These are phyloP conservation scores for Tubosaeta sp. DNA, from an alignment of 768 basidiomycete genomes.

Conservation along the genomic window DNA sequence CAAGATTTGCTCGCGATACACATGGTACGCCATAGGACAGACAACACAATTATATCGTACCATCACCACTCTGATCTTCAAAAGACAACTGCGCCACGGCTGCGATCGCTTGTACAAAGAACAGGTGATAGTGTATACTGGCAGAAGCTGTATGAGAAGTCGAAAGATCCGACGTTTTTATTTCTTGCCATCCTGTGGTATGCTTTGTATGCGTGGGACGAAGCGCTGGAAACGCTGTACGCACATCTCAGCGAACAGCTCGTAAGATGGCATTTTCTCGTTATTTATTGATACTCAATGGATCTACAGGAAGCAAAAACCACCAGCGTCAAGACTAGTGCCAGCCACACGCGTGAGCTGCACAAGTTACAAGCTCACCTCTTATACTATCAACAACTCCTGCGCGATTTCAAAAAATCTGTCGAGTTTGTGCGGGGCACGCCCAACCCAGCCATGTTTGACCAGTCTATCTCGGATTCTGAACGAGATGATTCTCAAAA, in stretches of 20 bases:
- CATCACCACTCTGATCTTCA: slow-evolving; percentile 26
- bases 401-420: slow-evolving; percentile 51
- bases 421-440: slow-evolving; percentile 47
- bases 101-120: slow-evolving; percentile 30
- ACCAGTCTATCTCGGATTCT: neutral
- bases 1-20: slow-evolving; percentile 39
- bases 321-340: slow-evolving; percentile 33
- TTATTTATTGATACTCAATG: neutral
- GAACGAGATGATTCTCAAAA: neutral
- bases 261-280: slow-evolving; percentile 25
- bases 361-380: slow-evolving; percentile 58
- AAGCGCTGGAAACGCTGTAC: slow-evolving; percentile 50
- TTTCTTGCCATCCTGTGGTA: slow-evolving; percentile 50
- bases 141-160: slow-evolving; percentile 29
- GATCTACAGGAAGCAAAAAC: slow-evolving; percentile 38
- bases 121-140: slow-evolving; percentile 36
- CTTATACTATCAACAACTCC: slow-evolving; percentile 50
- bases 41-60: slow-evolving; percentile 34
- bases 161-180: slow-evolving; percentile 32
- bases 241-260: slow-evolving; percentile 43
- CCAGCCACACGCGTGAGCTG: slow-evolving; percentile 46
- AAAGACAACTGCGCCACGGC: slow-evolving; percentile 25
- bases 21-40: slow-evolving; percentile 29
- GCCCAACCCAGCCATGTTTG: slow-evolving; percentile 43
- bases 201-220: slow-evolving; percentile 59